Evolutionary conservation across 2,329 filamentous ascomycete species (phyloP).

Genomic region (Aaosphaeria pasadenensis): DNA sequence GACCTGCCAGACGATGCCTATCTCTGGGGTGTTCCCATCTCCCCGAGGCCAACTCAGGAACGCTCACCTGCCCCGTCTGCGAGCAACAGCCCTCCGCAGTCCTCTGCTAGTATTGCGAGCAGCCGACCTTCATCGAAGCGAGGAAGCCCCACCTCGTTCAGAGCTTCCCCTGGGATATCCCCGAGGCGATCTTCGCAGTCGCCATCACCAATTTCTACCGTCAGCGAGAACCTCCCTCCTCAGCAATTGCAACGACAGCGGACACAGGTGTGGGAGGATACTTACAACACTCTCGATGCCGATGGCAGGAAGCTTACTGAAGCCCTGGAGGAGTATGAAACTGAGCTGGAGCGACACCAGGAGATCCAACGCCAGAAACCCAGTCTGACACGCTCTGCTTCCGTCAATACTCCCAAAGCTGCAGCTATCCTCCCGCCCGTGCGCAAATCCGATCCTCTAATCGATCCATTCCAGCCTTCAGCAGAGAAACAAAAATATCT

Average conservation of each 20-base stretch:
- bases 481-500: constrained; percentile 84
- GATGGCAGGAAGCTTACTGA: constrained; percentile 75
- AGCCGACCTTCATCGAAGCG: constrained; percentile 11
- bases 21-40: constrained; percentile 79
- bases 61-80: constrained; percentile 35
- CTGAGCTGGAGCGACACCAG: constrained; percentile 52
- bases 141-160: constrained; percentile 15
- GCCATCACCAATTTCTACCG: constrained; percentile 16
- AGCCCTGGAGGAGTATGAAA: constrained; percentile 75
- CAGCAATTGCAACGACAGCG: constrained; percentile 45
- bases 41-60: constrained; percentile 51
- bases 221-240: constrained; percentile 18
- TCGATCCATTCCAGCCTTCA: constrained; percentile 78
- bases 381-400: constrained; percentile 27
- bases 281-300: constrained; percentile 64
- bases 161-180: constrained; percentile 2
- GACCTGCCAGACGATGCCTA: constrained; percentile 74
- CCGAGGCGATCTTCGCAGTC: constrained; percentile 2
- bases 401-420: constrained; percentile 43
- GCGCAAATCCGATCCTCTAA: constrained; percentile 74
- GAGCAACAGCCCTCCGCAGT: constrained; percentile 26
- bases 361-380: constrained; percentile 54
- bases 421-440: constrained; percentile 59
- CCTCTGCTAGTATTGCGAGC: constrained; percentile 13
- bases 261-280: constrained; percentile 73